These are phyloP conservation scores for Rosa chinensis DNA, from an alignment of 306 rosid genomes.

Conservation along the genomic window DNA sequence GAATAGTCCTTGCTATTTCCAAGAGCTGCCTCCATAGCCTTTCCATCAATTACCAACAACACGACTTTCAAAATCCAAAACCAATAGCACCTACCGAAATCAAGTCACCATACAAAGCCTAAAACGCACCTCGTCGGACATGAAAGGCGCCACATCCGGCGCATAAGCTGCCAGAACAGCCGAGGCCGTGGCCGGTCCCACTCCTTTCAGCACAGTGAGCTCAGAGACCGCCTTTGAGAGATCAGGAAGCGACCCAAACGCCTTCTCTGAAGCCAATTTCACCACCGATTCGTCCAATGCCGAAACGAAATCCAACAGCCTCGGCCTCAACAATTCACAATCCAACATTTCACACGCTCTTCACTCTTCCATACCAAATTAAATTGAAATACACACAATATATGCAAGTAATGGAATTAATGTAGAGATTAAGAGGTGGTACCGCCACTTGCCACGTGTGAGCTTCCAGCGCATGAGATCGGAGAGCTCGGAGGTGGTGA, in stretches of 20 bases:
- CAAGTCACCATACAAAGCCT: not conserved
- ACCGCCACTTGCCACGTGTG: slow-evolving; percentile 94
- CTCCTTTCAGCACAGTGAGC: slow-evolving; percentile 75
- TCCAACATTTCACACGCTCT: not conserved
- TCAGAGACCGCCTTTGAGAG: slow-evolving; percentile 63
- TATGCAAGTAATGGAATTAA: not conserved
- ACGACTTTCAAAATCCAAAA: not conserved
- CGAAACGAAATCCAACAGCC: slow-evolving; percentile 80
- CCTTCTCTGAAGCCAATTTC: slow-evolving; percentile 60
- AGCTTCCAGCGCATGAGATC: slow-evolving; percentile 92
- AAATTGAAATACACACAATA: not conserved
- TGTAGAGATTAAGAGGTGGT: not conserved
- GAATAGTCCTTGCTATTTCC: slow-evolving; percentile 80
- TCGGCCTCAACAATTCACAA: slow-evolving; percentile 54
- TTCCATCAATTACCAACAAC: not conserved
- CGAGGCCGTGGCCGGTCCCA: slow-evolving; percentile 91
- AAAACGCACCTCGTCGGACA: slow-evolving; percentile 84
- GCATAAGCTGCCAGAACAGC: slow-evolving; percentile 78
- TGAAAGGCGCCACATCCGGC: slow-evolving; percentile 73
- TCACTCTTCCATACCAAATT: not conserved
- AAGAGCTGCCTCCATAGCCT: slow-evolving; percentile 85
- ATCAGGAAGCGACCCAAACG: slow-evolving; percentile 70
- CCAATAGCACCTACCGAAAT: not conserved
- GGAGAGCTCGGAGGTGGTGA: slow-evolving; percentile 71
- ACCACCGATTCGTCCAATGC: slow-evolving; percentile 58